Evolutionary conservation across 768 basidiomycete genomes (phyloP).

Genomic region (Lactarius vividus): DNA sequence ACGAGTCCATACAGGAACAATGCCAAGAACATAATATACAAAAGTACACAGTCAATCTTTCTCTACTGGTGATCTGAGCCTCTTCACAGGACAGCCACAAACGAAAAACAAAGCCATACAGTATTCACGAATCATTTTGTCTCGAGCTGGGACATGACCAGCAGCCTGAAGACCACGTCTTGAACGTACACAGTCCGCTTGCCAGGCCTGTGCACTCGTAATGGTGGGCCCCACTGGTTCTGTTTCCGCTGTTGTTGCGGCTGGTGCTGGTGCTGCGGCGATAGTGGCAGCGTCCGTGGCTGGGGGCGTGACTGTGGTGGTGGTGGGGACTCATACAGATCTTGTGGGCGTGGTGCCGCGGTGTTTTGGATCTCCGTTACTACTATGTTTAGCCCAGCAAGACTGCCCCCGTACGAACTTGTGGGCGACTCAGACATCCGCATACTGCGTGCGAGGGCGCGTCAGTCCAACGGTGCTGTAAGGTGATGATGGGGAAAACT

Average conservation of each 20-base stretch:
- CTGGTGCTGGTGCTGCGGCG: background rate
- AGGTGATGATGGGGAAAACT: background rate
- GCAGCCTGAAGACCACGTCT: conserved; percentile 8
- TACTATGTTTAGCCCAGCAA: background rate
- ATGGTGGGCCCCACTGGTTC: background rate
- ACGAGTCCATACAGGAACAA: background rate
- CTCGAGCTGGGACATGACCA: conserved; percentile 16
- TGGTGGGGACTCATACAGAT: background rate
- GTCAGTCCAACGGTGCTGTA: background rate
- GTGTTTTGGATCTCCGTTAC: background rate
- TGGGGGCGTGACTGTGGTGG: background rate
- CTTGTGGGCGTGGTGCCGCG: background rate
- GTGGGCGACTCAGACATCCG: background rate
- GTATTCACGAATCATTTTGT: background rate
- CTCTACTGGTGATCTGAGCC: too few species aligned
- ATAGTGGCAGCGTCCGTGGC: background rate
- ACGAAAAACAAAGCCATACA: background rate
- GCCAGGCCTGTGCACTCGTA: background rate
- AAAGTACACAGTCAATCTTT: background rate
- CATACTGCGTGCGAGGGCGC: background rate
- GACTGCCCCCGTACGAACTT: background rate
- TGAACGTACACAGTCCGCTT: conserved; percentile 10
- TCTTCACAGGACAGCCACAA: background rate
- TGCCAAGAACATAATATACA: background rate
- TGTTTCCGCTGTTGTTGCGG: background rate